phyloP scores from a whole-genome alignment of 2,329 filamentous ascomycete genomes.

The Sporothrix mexicana region DNA sequence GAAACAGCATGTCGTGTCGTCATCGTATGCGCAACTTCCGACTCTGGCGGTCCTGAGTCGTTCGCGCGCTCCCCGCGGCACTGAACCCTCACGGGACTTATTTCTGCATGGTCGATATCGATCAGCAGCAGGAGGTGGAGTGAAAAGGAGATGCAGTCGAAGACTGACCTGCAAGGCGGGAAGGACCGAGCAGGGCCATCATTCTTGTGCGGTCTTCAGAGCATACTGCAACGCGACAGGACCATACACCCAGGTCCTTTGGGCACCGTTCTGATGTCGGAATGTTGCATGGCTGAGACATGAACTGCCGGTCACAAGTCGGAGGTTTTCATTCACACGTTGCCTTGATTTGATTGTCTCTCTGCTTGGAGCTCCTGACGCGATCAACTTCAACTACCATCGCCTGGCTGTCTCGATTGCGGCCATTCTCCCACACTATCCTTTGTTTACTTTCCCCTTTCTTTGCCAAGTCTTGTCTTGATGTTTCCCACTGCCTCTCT shows the following conservation, averaged over 20 bases:
- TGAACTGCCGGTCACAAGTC: conserved; percentile 34
- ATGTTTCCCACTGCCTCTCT: background rate
- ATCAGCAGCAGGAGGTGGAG: background rate
- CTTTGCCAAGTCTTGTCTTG: background rate
- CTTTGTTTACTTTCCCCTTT: conserved; percentile 19
- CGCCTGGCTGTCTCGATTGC: background rate
- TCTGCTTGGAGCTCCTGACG: background rate
- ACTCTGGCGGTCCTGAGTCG: background rate
- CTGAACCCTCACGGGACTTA: conserved; percentile 3
- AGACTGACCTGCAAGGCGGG: background rate
- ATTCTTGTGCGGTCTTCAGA: background rate
- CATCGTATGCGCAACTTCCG: conserved; percentile 17
- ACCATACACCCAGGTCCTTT: conserved; percentile 5
- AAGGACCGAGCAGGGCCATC: conserved; percentile 23
- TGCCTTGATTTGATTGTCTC: background rate
- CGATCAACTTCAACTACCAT: background rate
- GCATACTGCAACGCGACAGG: background rate
- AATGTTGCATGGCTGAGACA: conserved; percentile 24
- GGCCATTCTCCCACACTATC: background rate
- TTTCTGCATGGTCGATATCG: background rate
- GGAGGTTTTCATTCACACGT: conserved; percentile 16
- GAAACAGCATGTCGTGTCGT: conserved; percentile 5
- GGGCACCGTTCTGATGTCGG: background rate
- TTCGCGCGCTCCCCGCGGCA: conserved; percentile 24
- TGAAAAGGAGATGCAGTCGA: background rate